phyloP scores from a whole-genome alignment of 2,329 filamentous ascomycete genomes.

The Fusarium guadeloupense region DNA sequence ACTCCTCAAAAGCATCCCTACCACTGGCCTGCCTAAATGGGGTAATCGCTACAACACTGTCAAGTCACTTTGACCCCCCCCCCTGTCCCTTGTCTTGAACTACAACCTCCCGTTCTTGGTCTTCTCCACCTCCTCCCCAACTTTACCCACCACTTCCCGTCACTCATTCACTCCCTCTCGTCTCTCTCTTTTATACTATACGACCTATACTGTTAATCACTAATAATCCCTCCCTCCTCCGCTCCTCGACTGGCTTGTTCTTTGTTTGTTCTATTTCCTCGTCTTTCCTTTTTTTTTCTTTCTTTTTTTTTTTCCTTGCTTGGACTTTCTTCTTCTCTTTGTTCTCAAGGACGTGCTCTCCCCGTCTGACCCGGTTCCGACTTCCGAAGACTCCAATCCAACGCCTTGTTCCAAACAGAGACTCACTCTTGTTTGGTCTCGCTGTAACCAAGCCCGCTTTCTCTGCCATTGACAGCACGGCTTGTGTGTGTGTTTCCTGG shows the following conservation, averaged over 20 bases:
- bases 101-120: conserved; percentile 22
- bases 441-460: conserved; percentile 35
- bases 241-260: conserved; percentile 10
- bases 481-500: conserved; percentile 19
- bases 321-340: conserved; percentile 15
- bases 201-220: conserved; percentile 26
- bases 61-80: conserved; percentile 17
- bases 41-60: conserved; percentile 12
- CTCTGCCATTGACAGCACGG: conserved; percentile 26
- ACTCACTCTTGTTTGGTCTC: conserved; percentile 17
- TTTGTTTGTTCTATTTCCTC: conserved; percentile 16
- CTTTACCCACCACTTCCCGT: conserved; percentile 21
- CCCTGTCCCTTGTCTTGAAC: conserved; percentile 25
- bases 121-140: conserved; percentile 25
- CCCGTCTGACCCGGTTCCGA: conserved; percentile 7
- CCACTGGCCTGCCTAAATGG: conserved; percentile 22
- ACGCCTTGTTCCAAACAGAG: conserved; percentile 30
- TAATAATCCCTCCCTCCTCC: conserved; percentile 32
- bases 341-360: conserved; percentile 12
- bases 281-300: conserved; percentile 13
- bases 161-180: conserved; percentile 22
- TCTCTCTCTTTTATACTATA: conserved; percentile 4
- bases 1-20: not conserved
- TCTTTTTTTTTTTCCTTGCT: conserved; percentile 18
- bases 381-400: conserved; percentile 18